Evolutionary conservation across 441 rosid genomes (phyloP).

Genomic region (Sinapis alba): DNA sequence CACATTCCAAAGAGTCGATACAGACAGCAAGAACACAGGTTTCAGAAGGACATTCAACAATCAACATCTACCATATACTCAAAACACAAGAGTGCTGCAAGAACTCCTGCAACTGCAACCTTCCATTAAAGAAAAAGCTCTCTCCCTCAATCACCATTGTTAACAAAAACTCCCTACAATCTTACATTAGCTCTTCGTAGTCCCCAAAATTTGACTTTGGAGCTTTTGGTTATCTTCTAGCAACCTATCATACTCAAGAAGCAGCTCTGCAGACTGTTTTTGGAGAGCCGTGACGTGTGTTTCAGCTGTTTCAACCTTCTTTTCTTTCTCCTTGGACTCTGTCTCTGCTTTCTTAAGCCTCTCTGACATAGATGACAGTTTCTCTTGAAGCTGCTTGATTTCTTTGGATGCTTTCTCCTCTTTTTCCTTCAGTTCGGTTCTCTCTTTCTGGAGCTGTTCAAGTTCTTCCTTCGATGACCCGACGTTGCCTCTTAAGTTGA

Average conservation of each 20-base stretch:
- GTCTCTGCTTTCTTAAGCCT: constrained; percentile 60
- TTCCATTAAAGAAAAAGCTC: neutral
- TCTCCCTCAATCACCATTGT: neutral
- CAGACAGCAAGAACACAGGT: neutral
- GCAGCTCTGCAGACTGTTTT: constrained; percentile 85
- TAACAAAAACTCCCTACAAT: neutral
- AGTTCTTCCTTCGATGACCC: constrained; percentile 80
- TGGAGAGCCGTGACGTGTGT: constrained; percentile 78
- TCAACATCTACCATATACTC: constrained; percentile 1
- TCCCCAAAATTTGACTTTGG: constrained; percentile 65
- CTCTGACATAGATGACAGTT: constrained; percentile 51
- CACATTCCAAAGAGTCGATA: neutral
- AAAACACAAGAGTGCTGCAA: constrained; percentile 20
- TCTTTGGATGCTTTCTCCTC: constrained; percentile 71
- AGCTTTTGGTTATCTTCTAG: constrained; percentile 91
- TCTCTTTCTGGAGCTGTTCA: constrained; percentile 69
- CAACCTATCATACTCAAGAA: constrained; percentile 85
- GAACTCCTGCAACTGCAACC: constrained; percentile 6
- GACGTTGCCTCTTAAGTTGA: constrained; percentile 52
- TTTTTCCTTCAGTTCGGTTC: constrained; percentile 58
- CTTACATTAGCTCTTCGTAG: constrained; percentile 32
- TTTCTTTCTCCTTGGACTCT: constrained; percentile 70
- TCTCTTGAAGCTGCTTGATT: constrained; percentile 58
- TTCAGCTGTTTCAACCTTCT: constrained; percentile 78
- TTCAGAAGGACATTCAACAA: constrained; percentile 6